Conservation (phyloP, 805 yeast species). For the Zygoascus flipseniorum region DNA sequence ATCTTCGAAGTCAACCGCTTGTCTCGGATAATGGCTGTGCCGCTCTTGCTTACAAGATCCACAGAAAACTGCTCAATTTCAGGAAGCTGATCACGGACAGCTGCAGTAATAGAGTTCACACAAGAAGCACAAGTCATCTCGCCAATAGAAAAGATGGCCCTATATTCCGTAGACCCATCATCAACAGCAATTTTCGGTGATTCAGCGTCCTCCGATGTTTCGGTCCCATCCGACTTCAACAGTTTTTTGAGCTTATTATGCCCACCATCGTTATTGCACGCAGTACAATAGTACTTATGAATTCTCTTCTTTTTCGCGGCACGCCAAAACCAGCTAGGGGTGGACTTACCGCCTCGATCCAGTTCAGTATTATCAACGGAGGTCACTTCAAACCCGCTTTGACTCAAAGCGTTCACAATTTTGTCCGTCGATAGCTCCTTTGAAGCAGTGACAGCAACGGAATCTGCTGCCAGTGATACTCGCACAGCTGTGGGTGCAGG, state of each 20-base stretch:
- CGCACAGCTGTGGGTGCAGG: constrained; percentile 9
- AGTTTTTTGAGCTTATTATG: constrained; percentile 10
- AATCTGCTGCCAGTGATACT: constrained; percentile 21
- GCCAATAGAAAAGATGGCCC: constrained; percentile 48
- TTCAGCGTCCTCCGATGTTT: not conserved
- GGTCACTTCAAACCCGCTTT: constrained; percentile 22
- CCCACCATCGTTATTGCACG: constrained; percentile 5
- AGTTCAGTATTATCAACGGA: constrained; percentile 8
- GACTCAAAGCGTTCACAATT: constrained; percentile 13
- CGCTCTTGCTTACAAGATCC: constrained; percentile 44
- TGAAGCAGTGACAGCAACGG: constrained; percentile 22
- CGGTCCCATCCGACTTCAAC: constrained; percentile 8
- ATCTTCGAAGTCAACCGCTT: constrained; percentile 43
- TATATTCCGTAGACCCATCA: constrained; percentile 20
- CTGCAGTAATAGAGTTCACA: constrained; percentile 39
- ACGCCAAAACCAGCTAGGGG: not conserved
- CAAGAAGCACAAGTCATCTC: constrained; percentile 71
- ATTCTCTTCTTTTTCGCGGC: not conserved
- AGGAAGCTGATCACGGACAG: constrained; percentile 27
- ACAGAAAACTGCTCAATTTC: constrained; percentile 36
- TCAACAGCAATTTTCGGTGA: not conserved
- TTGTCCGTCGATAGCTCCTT: constrained; percentile 12
- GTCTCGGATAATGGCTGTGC: constrained; percentile 42
- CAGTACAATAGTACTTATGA: constrained; percentile 11
- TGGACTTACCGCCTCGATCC: not conserved